Percentiles rank a stretch among this genome's conserved stretches.
Conservation (phyloP, 192 early-diverging fungal species). For the Cetraspora pellucida region DNA sequence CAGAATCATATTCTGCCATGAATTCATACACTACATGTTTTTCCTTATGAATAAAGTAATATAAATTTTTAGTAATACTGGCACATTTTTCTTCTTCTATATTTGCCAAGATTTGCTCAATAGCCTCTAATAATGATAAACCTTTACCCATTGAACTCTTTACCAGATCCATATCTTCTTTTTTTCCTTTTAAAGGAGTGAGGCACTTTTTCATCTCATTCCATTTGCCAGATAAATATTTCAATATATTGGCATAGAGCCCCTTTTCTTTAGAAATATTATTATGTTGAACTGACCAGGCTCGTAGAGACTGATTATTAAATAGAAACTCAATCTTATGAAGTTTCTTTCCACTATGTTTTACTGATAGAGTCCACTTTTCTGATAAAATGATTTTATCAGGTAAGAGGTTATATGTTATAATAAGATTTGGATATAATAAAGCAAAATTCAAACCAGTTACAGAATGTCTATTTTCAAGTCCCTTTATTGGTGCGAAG, state of each 20-base stretch:
- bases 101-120: not conserved
- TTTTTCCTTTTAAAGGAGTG: not conserved
- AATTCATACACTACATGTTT: not conserved
- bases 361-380: not conserved
- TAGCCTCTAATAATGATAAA: not conserved
- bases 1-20: not conserved
- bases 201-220: constrained; percentile 4
- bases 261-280: too few species aligned
- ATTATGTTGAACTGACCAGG: not conserved
- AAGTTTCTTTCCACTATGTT: constrained; percentile 8
- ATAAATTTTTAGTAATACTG: not conserved
- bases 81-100: not conserved
- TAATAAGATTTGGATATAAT: constrained; percentile 16
- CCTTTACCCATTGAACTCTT: not conserved
- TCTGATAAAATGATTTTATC: constrained; percentile 22
- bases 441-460: constrained; percentile 12
- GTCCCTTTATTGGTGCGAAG: constrained; percentile 1
- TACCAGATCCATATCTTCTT: not conserved
- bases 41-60: not conserved
- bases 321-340: constrained; percentile 4
- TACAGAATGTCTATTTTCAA: constrained; percentile 10
- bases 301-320: not conserved
- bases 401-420: constrained; percentile 15
- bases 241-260: too few species aligned
- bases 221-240: not conserved